These are phyloP conservation scores for Chytridiales sp. DNA, from an alignment of 371 early-diverging fungal genomes.

Conservation along the genomic window DNA sequence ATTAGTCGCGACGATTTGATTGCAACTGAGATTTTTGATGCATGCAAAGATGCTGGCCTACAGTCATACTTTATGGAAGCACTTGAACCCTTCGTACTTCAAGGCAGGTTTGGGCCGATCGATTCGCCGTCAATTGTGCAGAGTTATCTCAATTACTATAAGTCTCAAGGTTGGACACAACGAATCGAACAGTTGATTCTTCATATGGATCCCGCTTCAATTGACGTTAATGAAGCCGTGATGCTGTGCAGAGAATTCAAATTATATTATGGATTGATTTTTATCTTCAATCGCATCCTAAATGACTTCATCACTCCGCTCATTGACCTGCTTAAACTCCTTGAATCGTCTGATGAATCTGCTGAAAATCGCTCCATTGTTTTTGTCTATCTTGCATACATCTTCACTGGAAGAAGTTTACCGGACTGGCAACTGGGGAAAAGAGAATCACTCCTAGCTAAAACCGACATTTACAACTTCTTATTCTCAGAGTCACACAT, in stretches of 20 bases:
- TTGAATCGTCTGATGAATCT: conserved; percentile 32
- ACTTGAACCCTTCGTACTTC: conserved; percentile 64
- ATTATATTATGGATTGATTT: conserved; percentile 73
- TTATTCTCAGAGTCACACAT: conserved; percentile 72
- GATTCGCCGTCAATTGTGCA: conserved; percentile 65
- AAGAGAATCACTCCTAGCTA: conserved; percentile 62
- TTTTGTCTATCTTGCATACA: conserved; percentile 70
- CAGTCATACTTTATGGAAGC: conserved; percentile 63
- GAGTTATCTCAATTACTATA: conserved; percentile 64
- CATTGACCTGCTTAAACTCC: conserved; percentile 67
- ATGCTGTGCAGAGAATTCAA: conserved; percentile 63
- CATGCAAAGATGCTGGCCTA: conserved; percentile 60
- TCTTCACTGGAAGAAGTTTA: conserved; percentile 71
- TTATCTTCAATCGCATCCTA: conserved; percentile 74
- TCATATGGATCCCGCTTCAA: conserved; percentile 67
- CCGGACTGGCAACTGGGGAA: conserved; percentile 62
- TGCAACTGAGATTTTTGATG: conserved; percentile 74
- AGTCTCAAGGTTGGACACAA: conserved; percentile 52
- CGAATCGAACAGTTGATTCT: conserved; percentile 73
- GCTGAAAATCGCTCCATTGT: conserved; percentile 48
- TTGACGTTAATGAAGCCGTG: conserved; percentile 75
- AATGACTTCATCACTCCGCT: conserved; percentile 79
- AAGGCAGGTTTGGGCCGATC: conserved; percentile 59
- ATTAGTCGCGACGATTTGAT: conserved; percentile 67
- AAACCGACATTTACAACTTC: conserved; percentile 74